These are phyloP conservation scores for Cystoderma amianthinum DNA, from an alignment of 768 basidiomycete species.

Conservation along the genomic window DNA sequence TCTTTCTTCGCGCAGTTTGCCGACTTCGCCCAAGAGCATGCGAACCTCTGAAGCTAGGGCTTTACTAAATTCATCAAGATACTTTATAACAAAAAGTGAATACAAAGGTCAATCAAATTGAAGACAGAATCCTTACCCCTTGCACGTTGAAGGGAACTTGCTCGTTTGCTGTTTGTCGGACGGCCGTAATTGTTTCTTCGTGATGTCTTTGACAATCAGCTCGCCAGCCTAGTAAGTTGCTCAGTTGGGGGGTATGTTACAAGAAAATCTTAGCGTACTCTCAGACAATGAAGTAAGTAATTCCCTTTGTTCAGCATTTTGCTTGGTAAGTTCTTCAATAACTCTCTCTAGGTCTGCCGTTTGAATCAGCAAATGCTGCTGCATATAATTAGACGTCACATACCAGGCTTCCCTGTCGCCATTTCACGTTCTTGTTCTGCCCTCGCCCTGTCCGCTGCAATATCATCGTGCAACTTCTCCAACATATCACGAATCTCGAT, in stretches of 20 bases:
- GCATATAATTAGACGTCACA: slow-evolving; percentile 9
- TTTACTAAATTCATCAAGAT: slow-evolving; percentile 84
- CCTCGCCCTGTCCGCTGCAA: slow-evolving; percentile 41
- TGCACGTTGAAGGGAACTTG: slow-evolving; percentile 83
- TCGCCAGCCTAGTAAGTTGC: slow-evolving; percentile 47
- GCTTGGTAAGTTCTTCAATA: slow-evolving; percentile 48
- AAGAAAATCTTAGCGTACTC: too few species aligned
- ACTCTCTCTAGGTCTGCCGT: slow-evolving; percentile 50
- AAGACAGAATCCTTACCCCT: slow-evolving; percentile 42
- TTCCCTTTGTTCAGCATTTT: slow-evolving; percentile 55
- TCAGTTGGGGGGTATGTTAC: slow-evolving; percentile 15
- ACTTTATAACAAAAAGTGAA: slow-evolving; percentile 30
- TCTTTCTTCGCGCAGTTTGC: slow-evolving; percentile 74
- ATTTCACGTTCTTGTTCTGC: slow-evolving; percentile 47
- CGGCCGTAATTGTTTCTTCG: slow-evolving; percentile 57
- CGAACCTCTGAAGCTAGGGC: slow-evolving; percentile 79
- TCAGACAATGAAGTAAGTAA: slow-evolving; percentile 49
- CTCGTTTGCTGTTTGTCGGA: slow-evolving; percentile 64
- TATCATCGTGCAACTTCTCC: slow-evolving; percentile 47
- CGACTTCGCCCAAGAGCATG: slow-evolving; percentile 78
- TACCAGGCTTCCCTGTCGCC: slow-evolving; percentile 52
- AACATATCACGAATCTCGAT: slow-evolving; percentile 58
- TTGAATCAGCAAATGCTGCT: neutral
- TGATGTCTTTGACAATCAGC: slow-evolving; percentile 61
- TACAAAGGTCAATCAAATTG: neutral